Base-by-base conservation (phyloP, 2,329 filamentous ascomycete species). In the Paraconiothyrium sp. region DNA sequence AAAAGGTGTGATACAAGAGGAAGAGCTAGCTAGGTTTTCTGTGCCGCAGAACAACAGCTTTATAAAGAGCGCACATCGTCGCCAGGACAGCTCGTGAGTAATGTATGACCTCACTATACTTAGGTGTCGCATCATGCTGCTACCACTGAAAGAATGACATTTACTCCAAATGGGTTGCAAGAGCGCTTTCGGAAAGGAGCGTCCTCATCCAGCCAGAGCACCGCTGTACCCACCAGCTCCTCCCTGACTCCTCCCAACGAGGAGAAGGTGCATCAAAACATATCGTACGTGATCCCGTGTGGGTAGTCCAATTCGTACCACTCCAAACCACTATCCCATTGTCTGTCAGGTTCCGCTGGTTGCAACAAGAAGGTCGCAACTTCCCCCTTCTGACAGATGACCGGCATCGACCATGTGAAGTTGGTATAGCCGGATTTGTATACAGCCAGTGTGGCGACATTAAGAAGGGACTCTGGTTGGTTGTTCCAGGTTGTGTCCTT, bases 281-380 rank as follows among this genome's bases (percentile, higher is more conserved):
- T 71, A 47, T 75, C 75, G 58, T 74, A 71, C 34, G 69, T 69
- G 49, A 77, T 64, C 1, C 76, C 76, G 67, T 78, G 70, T 13
- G 64, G 66, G 54, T 75, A 68, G 30, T 71, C 65, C 58, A 76
- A 41, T 61, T 78, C 76, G 64, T 67, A 77, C 74, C 75, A 77
- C 11, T 58, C 68, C 4, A 72, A 54, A 16, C 64, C 67, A 34
- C 73, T 65, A n/a, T 64, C 56, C 32, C 61, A 13, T 24, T 54
- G 50, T 20, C 20, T 60, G 4, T 43, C 51, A 16, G 65, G 57
- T 16, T 61, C 60, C 47, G 54, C 66, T 0, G 74, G 73, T 43
- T 70, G 63, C 58, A 76, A 39, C 49, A 77, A 52, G 44, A 72
- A 78, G 52, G 76, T 68, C n/a, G 67, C 68, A 4, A 67, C 59